Evolutionary conservation across 2,329 filamentous ascomycete species (phyloP), one percentile per base, ranked within the genome.

Genomic region (Cordyceps militaris): DNA sequence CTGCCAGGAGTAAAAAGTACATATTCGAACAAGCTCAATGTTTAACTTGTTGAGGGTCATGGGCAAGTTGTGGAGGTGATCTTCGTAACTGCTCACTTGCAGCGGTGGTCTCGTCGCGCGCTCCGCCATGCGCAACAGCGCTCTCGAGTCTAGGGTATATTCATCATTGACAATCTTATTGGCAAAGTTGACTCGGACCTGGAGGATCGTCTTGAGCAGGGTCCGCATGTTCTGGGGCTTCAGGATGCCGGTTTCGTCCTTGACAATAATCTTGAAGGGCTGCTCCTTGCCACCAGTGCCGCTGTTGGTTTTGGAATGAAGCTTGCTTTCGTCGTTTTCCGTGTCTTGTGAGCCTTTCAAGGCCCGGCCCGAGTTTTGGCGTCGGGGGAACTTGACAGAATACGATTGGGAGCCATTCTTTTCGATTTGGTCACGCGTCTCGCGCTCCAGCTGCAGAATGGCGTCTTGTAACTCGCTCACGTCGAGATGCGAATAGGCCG

Each of bases 21-120:
- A 78, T 26, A 75, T 72, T 50, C 74, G 70, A 19, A 79, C 68
- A n/a, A 81, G 70, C 56, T 80, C 77, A 36, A 72, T 71, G 55
- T 79, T 76, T 50, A 76, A 67, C 50, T 69, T 69, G 16, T 74
- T 76, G 10, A 72, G 70, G 3, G 66, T 69, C 64, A 76, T 72
- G 4, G 76, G 75, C 19, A 78, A 63, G 26, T 71, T 70, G 9
- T 71, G 64, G 30, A 77, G 59, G 28, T 74, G 73, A 38, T 74
- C 70, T 32, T 69, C 65, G 2, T 66, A 63, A 23, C 58, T 64
- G 51, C 62, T 69, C 23, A 67, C 62, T 14, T 65, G 66, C 10
- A 50, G 48, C 30, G 63, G 54, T 9, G 64, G 66, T 14, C 62
- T 61, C 8, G 56, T 57, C 1, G 57, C 55, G 3, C 58, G 28